These are phyloP conservation scores for Euphorbia corollata DNA, from an alignment of 441 rosid genomes.

Conservation along the genomic window DNA sequence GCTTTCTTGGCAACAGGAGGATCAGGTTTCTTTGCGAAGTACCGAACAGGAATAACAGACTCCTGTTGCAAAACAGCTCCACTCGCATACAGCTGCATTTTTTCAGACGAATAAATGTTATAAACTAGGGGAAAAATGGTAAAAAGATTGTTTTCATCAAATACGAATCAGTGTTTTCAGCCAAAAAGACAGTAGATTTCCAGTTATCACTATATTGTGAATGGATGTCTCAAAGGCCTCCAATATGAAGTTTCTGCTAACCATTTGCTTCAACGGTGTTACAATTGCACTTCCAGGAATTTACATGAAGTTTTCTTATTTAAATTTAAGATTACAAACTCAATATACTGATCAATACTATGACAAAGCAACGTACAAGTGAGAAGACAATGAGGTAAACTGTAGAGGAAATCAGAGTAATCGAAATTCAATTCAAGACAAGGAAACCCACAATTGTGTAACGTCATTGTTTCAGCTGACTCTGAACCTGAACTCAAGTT, in stretches of 20 bases:
- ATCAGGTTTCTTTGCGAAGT: constrained; percentile 66
- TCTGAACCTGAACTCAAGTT: background rate
- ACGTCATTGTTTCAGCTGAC: background rate
- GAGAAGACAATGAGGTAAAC: background rate
- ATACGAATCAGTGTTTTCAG: background rate
- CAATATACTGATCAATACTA: too few relatives aligned
- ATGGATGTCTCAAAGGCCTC: too few relatives aligned
- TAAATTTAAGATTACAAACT: too few relatives aligned
- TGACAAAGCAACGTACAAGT: background rate
- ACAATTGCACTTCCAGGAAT: too few relatives aligned
- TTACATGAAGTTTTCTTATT: too few relatives aligned
- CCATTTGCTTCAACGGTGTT: too few relatives aligned
- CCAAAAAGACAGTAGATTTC: background rate
- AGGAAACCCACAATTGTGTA: background rate
- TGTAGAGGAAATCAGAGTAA: background rate
- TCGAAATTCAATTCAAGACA: background rate
- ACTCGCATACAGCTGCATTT: constrained; percentile 50
- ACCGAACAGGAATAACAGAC: constrained; percentile 51
- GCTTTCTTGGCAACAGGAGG: constrained; percentile 57
- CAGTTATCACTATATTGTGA: background rate
- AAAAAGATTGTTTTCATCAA: background rate
- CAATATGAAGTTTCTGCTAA: too few relatives aligned
- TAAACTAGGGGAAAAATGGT: background rate
- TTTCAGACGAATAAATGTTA: background rate
- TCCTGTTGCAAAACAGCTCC: constrained; percentile 44